phyloP scores from a whole-genome alignment of 2,329 filamentous ascomycete species.

The Apiospora marii region DNA sequence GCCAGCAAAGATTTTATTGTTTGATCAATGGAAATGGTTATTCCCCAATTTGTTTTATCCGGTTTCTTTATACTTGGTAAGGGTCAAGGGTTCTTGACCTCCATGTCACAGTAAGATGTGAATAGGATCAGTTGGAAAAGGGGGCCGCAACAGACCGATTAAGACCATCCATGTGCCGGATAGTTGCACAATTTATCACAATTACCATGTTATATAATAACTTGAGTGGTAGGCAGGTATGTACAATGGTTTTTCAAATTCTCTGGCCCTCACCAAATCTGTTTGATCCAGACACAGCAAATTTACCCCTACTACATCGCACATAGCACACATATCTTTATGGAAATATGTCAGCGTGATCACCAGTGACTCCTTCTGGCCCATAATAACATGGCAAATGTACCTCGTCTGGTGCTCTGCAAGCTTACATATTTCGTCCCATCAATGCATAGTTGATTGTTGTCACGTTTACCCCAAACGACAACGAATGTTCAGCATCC shows the following conservation, averaged over 20 bases:
- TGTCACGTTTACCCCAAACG: background rate
- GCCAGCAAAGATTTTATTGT: background rate
- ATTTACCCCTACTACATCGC: background rate
- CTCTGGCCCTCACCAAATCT: background rate
- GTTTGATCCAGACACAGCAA: background rate
- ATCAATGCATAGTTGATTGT: background rate
- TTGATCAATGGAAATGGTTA: background rate
- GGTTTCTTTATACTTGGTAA: background rate
- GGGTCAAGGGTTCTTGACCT: background rate
- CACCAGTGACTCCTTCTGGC: background rate
- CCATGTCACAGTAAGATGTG: background rate
- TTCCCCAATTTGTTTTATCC: background rate
- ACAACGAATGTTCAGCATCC: background rate
- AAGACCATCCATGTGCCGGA: no score
- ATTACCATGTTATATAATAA: no score
- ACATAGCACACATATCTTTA: background rate
- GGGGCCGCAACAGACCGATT: no score
- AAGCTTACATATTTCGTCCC: background rate
- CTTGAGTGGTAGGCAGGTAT: no score
- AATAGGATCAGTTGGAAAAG: background rate
- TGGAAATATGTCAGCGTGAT: background rate
- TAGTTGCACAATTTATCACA: no score
- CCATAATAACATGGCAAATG: background rate
- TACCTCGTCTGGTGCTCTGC: background rate
- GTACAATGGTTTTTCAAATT: background rate